Base-by-base conservation (phyloP, 2,329 filamentous ascomycete species). In the Diplodia sapinea region DNA sequence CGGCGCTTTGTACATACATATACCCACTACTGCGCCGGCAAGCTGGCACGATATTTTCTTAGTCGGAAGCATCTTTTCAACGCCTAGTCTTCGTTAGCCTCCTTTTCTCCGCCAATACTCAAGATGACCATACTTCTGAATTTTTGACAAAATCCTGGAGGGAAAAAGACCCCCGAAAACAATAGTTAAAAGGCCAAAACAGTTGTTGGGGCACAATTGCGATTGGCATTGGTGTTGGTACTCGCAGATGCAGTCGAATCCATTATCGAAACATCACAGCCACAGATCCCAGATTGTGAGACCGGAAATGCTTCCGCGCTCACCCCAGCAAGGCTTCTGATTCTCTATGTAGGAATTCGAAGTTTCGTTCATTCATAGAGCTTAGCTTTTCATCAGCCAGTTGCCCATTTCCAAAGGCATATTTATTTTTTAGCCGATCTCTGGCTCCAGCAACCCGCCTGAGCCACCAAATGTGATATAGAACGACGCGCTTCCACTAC, bases 1-100 rank as follows among this genome's bases (percentile, higher is more conserved):
- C 29, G 59, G 59, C 31, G 59, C 59, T 51, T n/a, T 47, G 43
- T 47, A 49, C 38, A 63, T 63, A 63, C 31, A 62, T 63, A 63
- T 47, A 49, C 59, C 23, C 57, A 50, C 57, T 17, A 17, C 40
- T 52, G 59, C 59, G 59, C 47, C 47, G 7, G 59, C 29, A 63
- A 20, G 29, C 29, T 50, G 47, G 31, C 55, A 47, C 31, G 31
- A 51, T 63, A n/a, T 63, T 63, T 9, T 51, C 59, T 51, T 63
- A 63, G 31, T 12, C 17, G 7, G 15, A 50, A 63, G 29, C 59
- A 51, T 51, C 2, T 38, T 63, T 15, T 47, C 29, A 63, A 17
- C 47, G 47, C 50, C 20, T 63, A 63, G 59, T 20, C n/a, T 31
- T 54, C 33, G 13, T 15, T 29, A 55, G n/a, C n/a, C 17, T 47